Evolutionary conservation across 108 stramenopile genomes (phyloP), one percentile per base, ranked within the genome.

Genomic region (Hondaea fermentalgiana): DNA sequence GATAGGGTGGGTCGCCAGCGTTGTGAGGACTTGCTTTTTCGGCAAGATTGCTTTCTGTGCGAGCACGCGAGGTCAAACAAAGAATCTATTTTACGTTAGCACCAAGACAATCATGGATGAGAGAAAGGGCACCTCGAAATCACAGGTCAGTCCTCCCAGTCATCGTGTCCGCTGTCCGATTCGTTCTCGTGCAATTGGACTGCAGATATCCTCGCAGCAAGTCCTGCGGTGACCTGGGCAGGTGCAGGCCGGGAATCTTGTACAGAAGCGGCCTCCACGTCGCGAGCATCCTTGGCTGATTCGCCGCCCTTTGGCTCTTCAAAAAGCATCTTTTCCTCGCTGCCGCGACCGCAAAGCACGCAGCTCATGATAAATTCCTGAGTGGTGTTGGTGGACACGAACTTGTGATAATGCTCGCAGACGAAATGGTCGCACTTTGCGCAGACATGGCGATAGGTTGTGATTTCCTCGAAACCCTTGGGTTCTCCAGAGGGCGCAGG

Each of bases 321-420:
- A 6, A 10, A 14, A 17, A 69, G 64, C 64, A 28, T 69, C 64
- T 69, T 69, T 23, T 83, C 49, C 23, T 83, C 76, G 25, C 23
- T 53, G 76, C 76, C 76, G n/a, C 51, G 45, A 12, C 76, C 76
- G 51, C 76, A 83, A 12, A 83, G 76, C 45, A 83, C 51, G 76
- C 76, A 83, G 23, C 28, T 28, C 76, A 83, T 83, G 3, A 83
- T 8, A 28, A 53, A 83, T 17, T 83, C 76, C 76, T 83, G 76
- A 12, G n/a, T 12, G 19, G 49, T 16, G 0, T 0, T 21, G 16
- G 76, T 35, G 4, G 51, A 10, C n/a, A 45, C 4, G 76, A 53
- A 83, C 51, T 23, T 83, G 76, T 83, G 51, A 45, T 25, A 83
- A 35, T 83, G 76, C 76, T 83, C 76, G 76, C 76, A 83, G 49